These are phyloP conservation scores for Cystobasidiopsis lactophilus DNA, from an alignment of 768 basidiomycete genomes.

Conservation along the genomic window DNA sequence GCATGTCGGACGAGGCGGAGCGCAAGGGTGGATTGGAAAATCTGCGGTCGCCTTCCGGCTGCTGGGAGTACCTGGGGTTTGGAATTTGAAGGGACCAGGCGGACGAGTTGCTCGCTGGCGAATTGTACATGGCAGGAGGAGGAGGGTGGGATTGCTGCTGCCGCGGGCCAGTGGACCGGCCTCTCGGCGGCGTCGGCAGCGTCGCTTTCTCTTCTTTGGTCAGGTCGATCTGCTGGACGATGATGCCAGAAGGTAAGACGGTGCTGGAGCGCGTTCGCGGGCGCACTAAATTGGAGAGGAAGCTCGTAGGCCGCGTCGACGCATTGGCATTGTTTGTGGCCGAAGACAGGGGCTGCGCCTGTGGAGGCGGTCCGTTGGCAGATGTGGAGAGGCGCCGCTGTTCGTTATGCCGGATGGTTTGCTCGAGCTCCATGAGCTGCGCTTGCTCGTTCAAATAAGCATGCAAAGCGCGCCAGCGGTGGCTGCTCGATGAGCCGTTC, in stretches of 20 bases:
- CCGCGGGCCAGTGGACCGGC: no score
- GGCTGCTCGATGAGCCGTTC: slow-evolving; percentile 77
- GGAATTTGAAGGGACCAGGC: slow-evolving; percentile 4
- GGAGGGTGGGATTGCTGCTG: not conserved
- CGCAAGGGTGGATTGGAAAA: slow-evolving; percentile 12
- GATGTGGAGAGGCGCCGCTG: slow-evolving; percentile 44
- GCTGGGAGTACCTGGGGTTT: not conserved
- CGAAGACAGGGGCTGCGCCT: slow-evolving; percentile 46
- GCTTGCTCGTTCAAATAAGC: slow-evolving; percentile 64
- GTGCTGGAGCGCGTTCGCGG: slow-evolving; percentile 39
- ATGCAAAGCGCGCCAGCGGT: slow-evolving; percentile 59
- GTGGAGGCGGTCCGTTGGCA: slow-evolving; percentile 34
- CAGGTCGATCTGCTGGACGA: slow-evolving; percentile 68
- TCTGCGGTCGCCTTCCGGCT: not conserved
- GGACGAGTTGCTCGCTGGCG: slow-evolving; percentile 4
- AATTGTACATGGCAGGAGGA: slow-evolving; percentile 1
- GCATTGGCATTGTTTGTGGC: not conserved
- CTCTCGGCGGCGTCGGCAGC: slow-evolving; percentile 5
- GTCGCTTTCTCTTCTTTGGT: slow-evolving; percentile 24
- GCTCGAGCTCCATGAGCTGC: slow-evolving; percentile 55
- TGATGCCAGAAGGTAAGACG: slow-evolving; percentile 66
- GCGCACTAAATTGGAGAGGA: slow-evolving; percentile 30
- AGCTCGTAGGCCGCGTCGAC: no score
- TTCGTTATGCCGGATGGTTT: slow-evolving; percentile 49
- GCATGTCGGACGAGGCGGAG: not conserved